Evolutionary conservation across 495 filamentous ascomycete genomes (phyloP).

Genomic region (Astrocystis sublimbata): DNA sequence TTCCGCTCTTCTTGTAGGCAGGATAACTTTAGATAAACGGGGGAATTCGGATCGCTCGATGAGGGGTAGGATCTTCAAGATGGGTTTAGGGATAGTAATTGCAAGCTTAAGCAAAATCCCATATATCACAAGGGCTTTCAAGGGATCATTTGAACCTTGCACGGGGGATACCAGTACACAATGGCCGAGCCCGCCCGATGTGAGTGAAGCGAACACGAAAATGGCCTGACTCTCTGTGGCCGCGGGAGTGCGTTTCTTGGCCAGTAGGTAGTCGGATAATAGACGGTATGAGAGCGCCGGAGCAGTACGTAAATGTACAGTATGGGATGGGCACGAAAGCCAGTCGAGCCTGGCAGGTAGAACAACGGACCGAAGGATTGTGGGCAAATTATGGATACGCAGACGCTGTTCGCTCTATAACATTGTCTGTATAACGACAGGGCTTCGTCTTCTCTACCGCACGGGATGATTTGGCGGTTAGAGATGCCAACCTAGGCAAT

Average conservation of each 20-base stretch:
- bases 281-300: background rate
- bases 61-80: conserved; percentile 16
- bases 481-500: conserved; percentile 16
- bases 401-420: background rate
- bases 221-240: conserved; percentile 37
- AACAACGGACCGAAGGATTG: conserved; percentile 8
- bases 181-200: conserved; percentile 40
- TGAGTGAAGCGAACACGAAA: conserved; percentile 32
- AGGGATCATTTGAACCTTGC: conserved; percentile 8
- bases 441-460: background rate
- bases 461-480: conserved; percentile 6
- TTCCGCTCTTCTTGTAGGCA: conserved; percentile 17
- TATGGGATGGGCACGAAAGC: background rate
- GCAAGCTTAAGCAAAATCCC: conserved; percentile 8
- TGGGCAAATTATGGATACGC: conserved; percentile 16
- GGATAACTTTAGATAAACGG: conserved; percentile 13
- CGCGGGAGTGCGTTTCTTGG: conserved; percentile 28
- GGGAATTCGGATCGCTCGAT: conserved; percentile 13
- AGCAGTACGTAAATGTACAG: conserved; percentile 7
- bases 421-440: conserved; percentile 2
- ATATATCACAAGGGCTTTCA: conserved; percentile 8
- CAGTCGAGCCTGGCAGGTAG: conserved; percentile 2
- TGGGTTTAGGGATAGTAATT: conserved; percentile 11
- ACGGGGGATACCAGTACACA: conserved; percentile 18
- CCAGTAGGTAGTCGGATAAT: conserved; percentile 6